Conservation (phyloP, 352 stramenopile genomes). For the Phytophthora brassicae region DNA sequence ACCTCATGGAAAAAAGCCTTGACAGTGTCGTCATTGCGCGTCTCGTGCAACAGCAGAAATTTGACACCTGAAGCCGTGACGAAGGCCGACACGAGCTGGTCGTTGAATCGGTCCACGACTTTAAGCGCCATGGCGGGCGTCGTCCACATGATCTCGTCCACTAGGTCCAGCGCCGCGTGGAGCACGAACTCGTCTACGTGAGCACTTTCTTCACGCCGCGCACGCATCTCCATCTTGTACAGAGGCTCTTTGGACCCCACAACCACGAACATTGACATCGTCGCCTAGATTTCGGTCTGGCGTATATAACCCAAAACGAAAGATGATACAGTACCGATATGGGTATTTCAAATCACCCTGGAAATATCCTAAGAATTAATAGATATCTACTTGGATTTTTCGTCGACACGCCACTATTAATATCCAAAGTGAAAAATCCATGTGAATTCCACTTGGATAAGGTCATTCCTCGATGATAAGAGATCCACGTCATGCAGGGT, state of each 20-base stretch:
- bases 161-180: conserved; percentile 97
- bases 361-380: too few species aligned
- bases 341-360: too few species aligned
- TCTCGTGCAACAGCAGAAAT: conserved; percentile 96
- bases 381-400: too few species aligned
- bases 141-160: conserved; percentile 95
- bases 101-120: conserved; percentile 95
- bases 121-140: conserved; percentile 93
- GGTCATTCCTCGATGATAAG: too few species aligned
- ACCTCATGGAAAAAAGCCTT: conserved; percentile 97
- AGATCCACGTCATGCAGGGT: too few species aligned
- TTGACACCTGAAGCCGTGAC: conserved; percentile 95
- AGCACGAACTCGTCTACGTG: conserved; percentile 98
- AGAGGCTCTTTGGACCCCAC: conserved; percentile 85
- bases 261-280: conserved; percentile 85
- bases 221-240: conserved; percentile 88
- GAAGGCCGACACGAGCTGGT: conserved; percentile 96
- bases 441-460: too few species aligned
- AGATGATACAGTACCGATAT: too few species aligned
- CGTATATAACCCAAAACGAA: too few species aligned
- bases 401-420: too few species aligned
- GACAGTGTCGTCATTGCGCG: conserved; percentile 94
- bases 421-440: too few species aligned
- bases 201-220: conserved; percentile 79
- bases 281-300: too few species aligned